These are phyloP conservation scores for Debaryomyces coudertii DNA, from an alignment of 1,139 yeast genomes.

Conservation along the genomic window DNA sequence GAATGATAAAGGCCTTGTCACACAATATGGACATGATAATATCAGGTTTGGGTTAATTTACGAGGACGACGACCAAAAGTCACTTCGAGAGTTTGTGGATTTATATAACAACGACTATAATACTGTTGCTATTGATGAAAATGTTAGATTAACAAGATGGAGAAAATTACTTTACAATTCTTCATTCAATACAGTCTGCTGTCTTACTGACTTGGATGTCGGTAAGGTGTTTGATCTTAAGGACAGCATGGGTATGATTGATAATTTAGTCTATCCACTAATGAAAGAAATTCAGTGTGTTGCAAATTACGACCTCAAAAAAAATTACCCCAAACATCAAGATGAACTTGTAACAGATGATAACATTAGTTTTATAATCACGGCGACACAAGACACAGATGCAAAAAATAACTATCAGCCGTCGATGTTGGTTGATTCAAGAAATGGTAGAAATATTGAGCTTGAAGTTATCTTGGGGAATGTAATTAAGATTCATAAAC, in stretches of 20 bases:
- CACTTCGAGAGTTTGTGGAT: conserved; percentile 23
- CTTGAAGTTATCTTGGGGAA: conserved; percentile 35
- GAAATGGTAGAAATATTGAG: conserved; percentile 34
- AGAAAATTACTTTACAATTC: conserved; percentile 40
- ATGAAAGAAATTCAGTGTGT: conserved; percentile 28
- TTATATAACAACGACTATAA: conserved; percentile 26
- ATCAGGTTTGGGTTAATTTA: conserved; percentile 21
- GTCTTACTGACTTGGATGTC: conserved; percentile 34
- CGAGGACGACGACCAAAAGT: conserved; percentile 9
- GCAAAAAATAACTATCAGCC: conserved; percentile 30
- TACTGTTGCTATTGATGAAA: conserved; percentile 21
- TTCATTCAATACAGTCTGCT: conserved; percentile 37
- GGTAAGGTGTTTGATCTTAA: conserved; percentile 25
- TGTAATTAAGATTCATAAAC: conserved; percentile 20
- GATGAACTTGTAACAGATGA: conserved; percentile 20
- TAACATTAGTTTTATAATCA: conserved; percentile 21
- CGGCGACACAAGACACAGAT: conserved; percentile 22
- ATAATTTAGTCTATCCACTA: conserved; percentile 23
- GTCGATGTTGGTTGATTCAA: conserved; percentile 40
- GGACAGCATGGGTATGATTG: conserved; percentile 20
- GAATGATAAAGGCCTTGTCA: conserved; percentile 23
- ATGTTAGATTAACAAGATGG: conserved; percentile 29
- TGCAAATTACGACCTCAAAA: conserved; percentile 28
- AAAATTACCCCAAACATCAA: conserved; percentile 13
- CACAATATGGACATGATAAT: conserved; percentile 37